Evolutionary conservation across 495 filamentous ascomycete genomes (phyloP).

Genomic region (Cudoniella acicularis): DNA sequence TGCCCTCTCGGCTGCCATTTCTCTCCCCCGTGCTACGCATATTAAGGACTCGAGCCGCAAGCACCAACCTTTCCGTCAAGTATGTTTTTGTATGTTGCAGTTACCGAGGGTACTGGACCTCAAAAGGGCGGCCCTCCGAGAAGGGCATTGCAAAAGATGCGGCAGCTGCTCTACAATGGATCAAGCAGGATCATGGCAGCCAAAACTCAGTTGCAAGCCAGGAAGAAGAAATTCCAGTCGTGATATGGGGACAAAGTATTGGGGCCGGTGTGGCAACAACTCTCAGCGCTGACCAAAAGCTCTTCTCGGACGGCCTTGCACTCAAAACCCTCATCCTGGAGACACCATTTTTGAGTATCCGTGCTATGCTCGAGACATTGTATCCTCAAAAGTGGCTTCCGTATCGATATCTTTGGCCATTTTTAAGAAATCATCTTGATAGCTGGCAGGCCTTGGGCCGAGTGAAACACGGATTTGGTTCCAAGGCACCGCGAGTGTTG

Average conservation of each 20-base stretch:
- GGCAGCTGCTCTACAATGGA: conserved; percentile 45
- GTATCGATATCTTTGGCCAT: conserved; percentile 51
- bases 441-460: conserved; percentile 18
- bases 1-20: conserved; percentile 65
- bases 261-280: conserved; percentile 59
- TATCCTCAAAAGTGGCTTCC: conserved; percentile 84
- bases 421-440: conserved; percentile 17
- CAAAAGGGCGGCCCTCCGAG: conserved; percentile 63
- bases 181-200: conserved; percentile 15
- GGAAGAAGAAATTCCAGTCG: conserved; percentile 35
- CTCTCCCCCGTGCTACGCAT: conserved; percentile 52
- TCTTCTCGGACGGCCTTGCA: conserved; percentile 20
- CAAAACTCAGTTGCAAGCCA: background rate
- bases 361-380: conserved; percentile 67
- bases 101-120: conserved; percentile 79
- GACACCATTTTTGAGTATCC: conserved; percentile 70
- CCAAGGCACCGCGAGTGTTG: background rate
- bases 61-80: conserved; percentile 17
- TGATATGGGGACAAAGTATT: conserved; percentile 82
- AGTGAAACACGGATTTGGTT: background rate
- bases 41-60: background rate
- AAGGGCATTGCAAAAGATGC: conserved; percentile 62
- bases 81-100: conserved; percentile 64
- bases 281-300: conserved; percentile 30
- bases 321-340: conserved; percentile 62